These are phyloP conservation scores for Schoenoplectus triqueter DNA, from an alignment of 202 grass and related monocot genomes.

Conservation along the genomic window DNA sequence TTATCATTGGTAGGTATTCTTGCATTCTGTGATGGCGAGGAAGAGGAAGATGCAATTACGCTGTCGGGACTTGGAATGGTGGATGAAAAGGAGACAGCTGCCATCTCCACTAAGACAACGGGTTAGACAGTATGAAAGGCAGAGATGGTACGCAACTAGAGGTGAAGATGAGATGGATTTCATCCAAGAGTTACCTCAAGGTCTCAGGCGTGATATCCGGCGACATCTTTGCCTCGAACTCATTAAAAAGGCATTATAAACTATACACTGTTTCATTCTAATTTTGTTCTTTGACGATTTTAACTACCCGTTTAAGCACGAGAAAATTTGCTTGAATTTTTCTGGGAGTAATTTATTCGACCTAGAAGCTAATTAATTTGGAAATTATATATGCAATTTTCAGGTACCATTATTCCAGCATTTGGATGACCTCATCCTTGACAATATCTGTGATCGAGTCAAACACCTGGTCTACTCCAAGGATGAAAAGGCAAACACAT, in stretches of 20 bases:
- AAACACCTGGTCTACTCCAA: conserved; percentile 81
- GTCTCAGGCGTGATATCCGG: conserved; percentile 80
- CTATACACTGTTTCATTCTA: neutral
- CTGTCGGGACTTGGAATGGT: conserved; percentile 96
- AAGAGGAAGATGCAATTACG: conserved; percentile 92
- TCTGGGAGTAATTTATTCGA: neutral
- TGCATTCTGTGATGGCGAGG: conserved; percentile 87
- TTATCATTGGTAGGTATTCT: conserved; percentile 62
- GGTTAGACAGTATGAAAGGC: conserved; percentile 75
- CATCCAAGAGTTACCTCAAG: conserved; percentile 87
- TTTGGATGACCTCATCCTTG: conserved; percentile 92
- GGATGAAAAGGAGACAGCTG: conserved; percentile 92
- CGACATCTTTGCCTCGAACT: conserved; percentile 87
- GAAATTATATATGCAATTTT: neutral
- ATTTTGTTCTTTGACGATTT: conserved; percentile 13
- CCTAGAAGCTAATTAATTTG: conserved; percentile 1
- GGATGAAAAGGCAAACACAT: conserved; percentile 69
- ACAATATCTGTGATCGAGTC: conserved; percentile 90
- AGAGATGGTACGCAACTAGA: conserved; percentile 76
- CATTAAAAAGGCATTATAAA: conserved; percentile 62
- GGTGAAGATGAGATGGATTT: conserved; percentile 97
- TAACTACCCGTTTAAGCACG: neutral
- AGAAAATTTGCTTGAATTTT: neutral
- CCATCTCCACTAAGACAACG: conserved; percentile 76
- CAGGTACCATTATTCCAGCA: conserved; percentile 93